Percentiles rank a stretch among this genome's conserved stretches.
Evolutionary conservation across 805 yeast species (phyloP).

Genomic region (Kregervanrija fluxuum): DNA sequence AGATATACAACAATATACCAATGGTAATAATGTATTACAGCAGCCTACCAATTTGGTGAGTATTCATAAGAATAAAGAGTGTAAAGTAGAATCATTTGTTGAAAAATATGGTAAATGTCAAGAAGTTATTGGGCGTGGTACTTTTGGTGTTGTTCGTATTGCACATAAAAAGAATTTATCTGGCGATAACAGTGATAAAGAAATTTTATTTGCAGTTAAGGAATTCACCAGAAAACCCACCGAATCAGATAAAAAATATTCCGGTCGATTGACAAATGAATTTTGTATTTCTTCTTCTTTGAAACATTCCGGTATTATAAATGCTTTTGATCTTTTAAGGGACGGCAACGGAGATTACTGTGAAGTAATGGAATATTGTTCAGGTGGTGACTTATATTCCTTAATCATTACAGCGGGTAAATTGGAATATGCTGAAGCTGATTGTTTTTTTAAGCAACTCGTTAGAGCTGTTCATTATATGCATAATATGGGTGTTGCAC

Average conservation of each 20-base stretch:
- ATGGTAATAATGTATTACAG: constrained; percentile 6
- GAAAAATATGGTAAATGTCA: constrained; percentile 93
- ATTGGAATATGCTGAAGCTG: constrained; percentile 76
- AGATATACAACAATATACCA: constrained; percentile 19
- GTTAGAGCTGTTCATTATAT: constrained; percentile 78
- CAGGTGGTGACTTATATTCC: constrained; percentile 76
- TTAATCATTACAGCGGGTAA: constrained; percentile 70
- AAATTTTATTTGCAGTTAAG: constrained; percentile 77
- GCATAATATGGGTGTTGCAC: constrained; percentile 88
- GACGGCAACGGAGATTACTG: constrained; percentile 80
- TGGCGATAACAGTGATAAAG: constrained; percentile 15
- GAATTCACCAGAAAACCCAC: constrained; percentile 62
- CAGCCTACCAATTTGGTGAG: constrained; percentile 21
- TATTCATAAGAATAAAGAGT: constrained; percentile 9
- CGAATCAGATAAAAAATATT: constrained; percentile 60
- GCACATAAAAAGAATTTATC: constrained; percentile 56
- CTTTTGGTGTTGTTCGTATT: constrained; percentile 89
- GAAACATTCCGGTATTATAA: constrained; percentile 70
- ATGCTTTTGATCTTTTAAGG: constrained; percentile 66
- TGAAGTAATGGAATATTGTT: constrained; percentile 80
- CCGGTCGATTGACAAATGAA: constrained; percentile 70
- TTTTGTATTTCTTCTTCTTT: constrained; percentile 76
- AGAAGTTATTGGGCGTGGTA: constrained; percentile 89
- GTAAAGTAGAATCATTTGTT: constrained; percentile 43
- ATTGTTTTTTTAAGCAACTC: constrained; percentile 82